Base-by-base conservation (phyloP, 2,329 filamentous ascomycete genomes). In the Fusarium nelsonii region DNA sequence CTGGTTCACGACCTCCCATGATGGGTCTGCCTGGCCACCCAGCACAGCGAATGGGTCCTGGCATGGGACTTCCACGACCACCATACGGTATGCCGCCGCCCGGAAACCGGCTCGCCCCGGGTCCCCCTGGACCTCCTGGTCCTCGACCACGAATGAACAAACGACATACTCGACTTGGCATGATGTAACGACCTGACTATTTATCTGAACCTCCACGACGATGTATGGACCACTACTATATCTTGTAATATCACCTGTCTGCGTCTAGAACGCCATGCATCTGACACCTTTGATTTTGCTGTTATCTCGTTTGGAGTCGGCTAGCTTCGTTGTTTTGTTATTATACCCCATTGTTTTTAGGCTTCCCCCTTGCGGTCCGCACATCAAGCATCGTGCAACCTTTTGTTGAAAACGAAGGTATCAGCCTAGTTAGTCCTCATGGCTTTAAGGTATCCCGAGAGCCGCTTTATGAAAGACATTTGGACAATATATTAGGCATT, bases 131-230 rank as follows among this genome's bases (percentile, higher is more conserved):
- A 15, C 69, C 79, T 67, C 61, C 78, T 70, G 63, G 74, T 58
- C 73, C 74, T 80, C 80, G 73, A 44, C 83, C 84, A 50, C 81
- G 80, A 68, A 87, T 89, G 86, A 87, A 88, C 80, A 89, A 88
- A 81, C 83, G 87, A 69, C 88, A 86, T 82, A 89, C 87, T 63
- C 82, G 87, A 65, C 75, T 89, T 53, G 86, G 87, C 61, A 87
- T 87, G 83, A 86, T 88, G 81, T 83, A 75, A 80, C 61, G 64
- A 70, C 58, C 60, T 73, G 52, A 67, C 43, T 67, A 39, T 39
- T 55, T 54, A 46, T 28, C 57, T 60, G 61, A 55, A 63, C 32
- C 50, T 46, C 50, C 36, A 67, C 58, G 72, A 67, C 51, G 50
- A 49, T 50, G 59, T 54, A 67, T 65, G 65, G 58, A 59, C 40